Evolutionary conservation across 1,284 basidiomycete genomes (phyloP), one percentile per base, ranked within the genome.

Genomic region (Boletus semigastroideus): DNA sequence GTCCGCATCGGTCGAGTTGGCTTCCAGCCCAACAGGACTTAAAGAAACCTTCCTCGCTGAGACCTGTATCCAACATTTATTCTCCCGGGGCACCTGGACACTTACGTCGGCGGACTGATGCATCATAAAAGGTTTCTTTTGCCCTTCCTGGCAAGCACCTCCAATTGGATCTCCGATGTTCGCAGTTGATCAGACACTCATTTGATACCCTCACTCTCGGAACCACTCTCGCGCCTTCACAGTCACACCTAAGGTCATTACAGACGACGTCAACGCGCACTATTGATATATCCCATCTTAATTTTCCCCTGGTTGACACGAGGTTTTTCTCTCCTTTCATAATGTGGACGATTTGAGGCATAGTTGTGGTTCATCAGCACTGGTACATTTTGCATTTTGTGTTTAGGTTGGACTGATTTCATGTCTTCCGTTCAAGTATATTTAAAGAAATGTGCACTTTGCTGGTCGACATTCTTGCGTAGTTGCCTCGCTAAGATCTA

Each of bases 171-270:
- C 33, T 46, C 33, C 52, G 52, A 45, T 38, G 40, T 22, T 37
- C 42, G 27, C 49, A 42, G 58, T 44, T 49, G 44, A 52, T 52
- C 11, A 44, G 49, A 52, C 49, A 61, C 66, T 70, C 67, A 59
- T 66, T 70, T 56, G 55, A 71, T 71, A 67, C 63, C 67, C 59
- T 40, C 43, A 67, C 63, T 64, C 59, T 40, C 43, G 50, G 52
- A 65, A 54, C 27, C 48, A 59, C 51, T 38, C 19, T 12, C 62
- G 54, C 30, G 42, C 49, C 48, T 16, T 49, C 53, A 51, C 51
- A 56, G 20, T 55, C 57, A 54, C 51, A 52, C 51, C 42, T 54
- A 51, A 61, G 52, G 34, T 30, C 49, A 55, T 34, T 45, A 46
- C 52, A 54, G 42, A 43, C 40, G 49, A 51, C 46, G 44, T 54